Conservation (phyloP, 2,329 filamentous ascomycete genomes). For the Septoria linicola region DNA sequence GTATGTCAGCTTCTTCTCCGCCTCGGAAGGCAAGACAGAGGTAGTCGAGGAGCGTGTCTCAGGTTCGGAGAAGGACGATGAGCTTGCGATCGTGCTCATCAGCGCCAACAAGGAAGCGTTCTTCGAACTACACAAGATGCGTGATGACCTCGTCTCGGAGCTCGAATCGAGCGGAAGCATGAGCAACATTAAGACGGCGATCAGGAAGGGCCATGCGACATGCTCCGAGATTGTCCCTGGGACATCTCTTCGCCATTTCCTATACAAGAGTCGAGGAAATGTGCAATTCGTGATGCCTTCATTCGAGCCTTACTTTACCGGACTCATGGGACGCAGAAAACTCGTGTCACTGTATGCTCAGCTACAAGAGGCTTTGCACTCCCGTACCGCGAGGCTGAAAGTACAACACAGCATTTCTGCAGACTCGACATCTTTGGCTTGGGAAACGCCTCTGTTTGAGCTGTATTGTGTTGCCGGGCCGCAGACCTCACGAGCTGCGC, state of each 20-base stretch:
- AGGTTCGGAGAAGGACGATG: slow-evolving; percentile 50
- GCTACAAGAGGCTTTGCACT: slow-evolving; percentile 81
- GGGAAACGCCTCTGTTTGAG: slow-evolving; percentile 89
- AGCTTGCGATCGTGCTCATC: slow-evolving; percentile 87
- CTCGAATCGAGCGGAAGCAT: slow-evolving; percentile 75
- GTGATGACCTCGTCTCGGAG: slow-evolving; percentile 63
- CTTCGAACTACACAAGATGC: slow-evolving; percentile 77
- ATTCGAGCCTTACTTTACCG: slow-evolving; percentile 66
- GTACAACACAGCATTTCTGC: slow-evolving; percentile 75
- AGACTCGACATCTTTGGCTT: slow-evolving; percentile 79
- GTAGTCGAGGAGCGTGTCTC: slow-evolving; percentile 36
- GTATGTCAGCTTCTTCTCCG: slow-evolving; percentile 94
- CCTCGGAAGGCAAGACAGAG: slow-evolving; percentile 41
- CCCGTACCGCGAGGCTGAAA: slow-evolving; percentile 79
- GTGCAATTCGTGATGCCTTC: slow-evolving; percentile 95
- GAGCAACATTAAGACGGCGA: slow-evolving; percentile 69
- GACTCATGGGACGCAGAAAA: slow-evolving; percentile 41
- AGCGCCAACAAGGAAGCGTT: slow-evolving; percentile 92
- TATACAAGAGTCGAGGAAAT: slow-evolving; percentile 92
- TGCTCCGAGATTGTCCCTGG: slow-evolving; percentile 76
- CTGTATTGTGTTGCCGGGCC: slow-evolving; percentile 92
- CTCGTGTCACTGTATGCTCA: slow-evolving; percentile 82
- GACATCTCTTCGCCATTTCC: slow-evolving; percentile 80
- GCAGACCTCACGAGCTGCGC: slow-evolving; percentile 57
- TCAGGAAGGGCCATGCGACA: slow-evolving; percentile 67